Evolutionary conservation across 2,329 filamentous ascomycete genomes (phyloP).

Genomic region (Phyllosticta citrichinensis): DNA sequence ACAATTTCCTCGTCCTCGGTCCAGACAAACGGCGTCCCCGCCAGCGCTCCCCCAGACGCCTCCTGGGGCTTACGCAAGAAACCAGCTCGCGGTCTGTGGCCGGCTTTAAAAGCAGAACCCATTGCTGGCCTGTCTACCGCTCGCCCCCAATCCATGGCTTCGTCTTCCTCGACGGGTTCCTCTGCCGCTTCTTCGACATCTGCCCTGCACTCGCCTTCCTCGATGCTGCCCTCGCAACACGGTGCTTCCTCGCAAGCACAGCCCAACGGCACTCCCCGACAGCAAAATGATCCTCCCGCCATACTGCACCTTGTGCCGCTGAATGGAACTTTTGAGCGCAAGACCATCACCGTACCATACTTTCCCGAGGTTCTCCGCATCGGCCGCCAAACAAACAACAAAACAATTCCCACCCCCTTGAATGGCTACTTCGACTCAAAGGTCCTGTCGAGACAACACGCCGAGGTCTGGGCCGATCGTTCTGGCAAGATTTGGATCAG

Average conservation of each 20-base stretch:
- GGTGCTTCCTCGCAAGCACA: slow-evolving; percentile 50
- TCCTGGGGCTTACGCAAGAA: slow-evolving; percentile 41
- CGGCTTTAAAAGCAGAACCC: slow-evolving; percentile 54
- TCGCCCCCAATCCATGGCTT: slow-evolving; percentile 51
- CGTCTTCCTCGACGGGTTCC: slow-evolving; percentile 44
- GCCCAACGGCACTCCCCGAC: slow-evolving; percentile 46
- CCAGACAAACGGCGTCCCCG: slow-evolving; percentile 51
- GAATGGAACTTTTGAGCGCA: slow-evolving; percentile 94
- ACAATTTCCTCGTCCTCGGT: slow-evolving; percentile 54
- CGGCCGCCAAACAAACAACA: slow-evolving; percentile 92
- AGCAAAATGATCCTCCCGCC: slow-evolving; percentile 51
- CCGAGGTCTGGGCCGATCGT: slow-evolving; percentile 85
- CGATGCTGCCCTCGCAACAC: slow-evolving; percentile 59
- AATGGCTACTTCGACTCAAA: slow-evolving; percentile 99
- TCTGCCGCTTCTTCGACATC: slow-evolving; percentile 54
- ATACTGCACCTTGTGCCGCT: slow-evolving; percentile 80
- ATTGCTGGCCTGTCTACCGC: slow-evolving; percentile 52
- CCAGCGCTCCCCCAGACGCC: slow-evolving; percentile 15
- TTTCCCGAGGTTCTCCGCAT: slow-evolving; percentile 91
- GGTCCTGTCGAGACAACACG: slow-evolving; percentile 89
- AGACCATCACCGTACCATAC: slow-evolving; percentile 88
- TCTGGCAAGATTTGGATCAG: slow-evolving; percentile 87
- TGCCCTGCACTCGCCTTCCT: slow-evolving; percentile 51
- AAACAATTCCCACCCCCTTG: slow-evolving; percentile 78
- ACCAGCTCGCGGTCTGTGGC: slow-evolving; percentile 50